phyloP scores from a whole-genome alignment of 2,329 filamentous ascomycete genomes.

The Trichoderma gracile region DNA sequence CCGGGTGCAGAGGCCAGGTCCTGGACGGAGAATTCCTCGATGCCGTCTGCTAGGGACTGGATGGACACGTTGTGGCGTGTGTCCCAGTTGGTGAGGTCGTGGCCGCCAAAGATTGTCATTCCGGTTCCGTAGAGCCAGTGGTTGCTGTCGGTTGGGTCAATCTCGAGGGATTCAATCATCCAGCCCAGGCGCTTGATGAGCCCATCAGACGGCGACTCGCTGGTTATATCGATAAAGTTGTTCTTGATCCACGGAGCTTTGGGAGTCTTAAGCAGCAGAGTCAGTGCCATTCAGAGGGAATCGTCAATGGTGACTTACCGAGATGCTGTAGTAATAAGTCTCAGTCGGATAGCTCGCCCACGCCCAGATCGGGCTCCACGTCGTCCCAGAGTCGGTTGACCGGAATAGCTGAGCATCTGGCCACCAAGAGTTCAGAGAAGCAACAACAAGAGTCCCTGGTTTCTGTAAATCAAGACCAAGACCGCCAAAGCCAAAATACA shows the following conservation, averaged over 20 bases:
- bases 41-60: conserved; percentile 15
- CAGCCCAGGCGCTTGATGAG: conserved; percentile 18
- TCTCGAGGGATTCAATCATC: conserved; percentile 21
- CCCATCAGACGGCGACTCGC: not conserved
- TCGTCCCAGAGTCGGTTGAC: conserved; percentile 10
- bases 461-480: conserved; percentile 11
- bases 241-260: conserved; percentile 18
- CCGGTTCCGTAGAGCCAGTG: conserved; percentile 21
- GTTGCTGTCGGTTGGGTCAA: conserved; percentile 10
- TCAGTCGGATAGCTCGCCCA: conserved; percentile 19
- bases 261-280: not conserved
- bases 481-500: conserved; percentile 17
- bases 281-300: not conserved
- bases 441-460: conserved; percentile 9
- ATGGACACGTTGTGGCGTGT: conserved; percentile 13
- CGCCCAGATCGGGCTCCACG: conserved; percentile 9
- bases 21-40: conserved; percentile 12
- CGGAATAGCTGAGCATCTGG: conserved; percentile 16
- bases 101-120: conserved; percentile 13
- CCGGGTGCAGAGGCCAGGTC: conserved; percentile 8
- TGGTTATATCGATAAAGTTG: conserved; percentile 16
- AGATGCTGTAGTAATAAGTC: conserved; percentile 19
- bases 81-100: conserved; percentile 11
- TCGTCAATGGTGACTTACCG: not conserved
- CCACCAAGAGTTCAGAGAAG: conserved; percentile 20